Evolutionary conservation across 345 rosid genomes (phyloP).

Genomic region (Hypericum androsaemum): DNA sequence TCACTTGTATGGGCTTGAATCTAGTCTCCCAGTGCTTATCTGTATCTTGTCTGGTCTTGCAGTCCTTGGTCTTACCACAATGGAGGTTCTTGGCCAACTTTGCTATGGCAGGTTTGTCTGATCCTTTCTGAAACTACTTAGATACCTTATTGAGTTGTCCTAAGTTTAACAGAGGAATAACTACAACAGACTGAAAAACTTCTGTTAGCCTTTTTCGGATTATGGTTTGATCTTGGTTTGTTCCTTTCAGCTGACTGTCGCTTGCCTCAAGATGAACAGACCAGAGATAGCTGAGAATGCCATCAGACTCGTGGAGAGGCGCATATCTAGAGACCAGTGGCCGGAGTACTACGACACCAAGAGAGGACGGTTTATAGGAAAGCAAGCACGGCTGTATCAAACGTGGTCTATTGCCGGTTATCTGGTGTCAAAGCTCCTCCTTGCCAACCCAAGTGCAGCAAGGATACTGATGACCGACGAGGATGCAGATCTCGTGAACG

Average conservation of each 20-base stretch:
- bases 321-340: slow-evolving; percentile 7
- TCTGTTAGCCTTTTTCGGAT: not conserved
- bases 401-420: slow-evolving; percentile 7
- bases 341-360: slow-evolving; percentile 9
- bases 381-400: slow-evolving; percentile 6
- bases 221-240: not conserved
- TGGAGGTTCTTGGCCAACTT: slow-evolving; percentile 98
- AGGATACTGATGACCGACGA: slow-evolving; percentile 5
- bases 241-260: slow-evolving; percentile 5
- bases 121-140: too few species aligned
- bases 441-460: slow-evolving; percentile 3
- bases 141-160: too few species aligned
- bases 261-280: slow-evolving; percentile 9
- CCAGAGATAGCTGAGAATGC: slow-evolving; percentile 6
- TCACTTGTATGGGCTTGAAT: not conserved
- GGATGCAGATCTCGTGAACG: slow-evolving; percentile 4
- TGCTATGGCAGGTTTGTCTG: slow-evolving; percentile 74
- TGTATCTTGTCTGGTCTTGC: slow-evolving; percentile 15
- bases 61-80: slow-evolving; percentile 99
- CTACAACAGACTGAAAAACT: not conserved
- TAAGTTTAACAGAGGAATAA: too few species aligned
- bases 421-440: slow-evolving; percentile 5
- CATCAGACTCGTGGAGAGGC: slow-evolving; percentile 3
- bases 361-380: slow-evolving; percentile 6
- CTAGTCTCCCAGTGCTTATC: not conserved